Base-by-base conservation (phyloP, 2,329 filamentous ascomycete genomes). In the Diplodia corticola region DNA sequence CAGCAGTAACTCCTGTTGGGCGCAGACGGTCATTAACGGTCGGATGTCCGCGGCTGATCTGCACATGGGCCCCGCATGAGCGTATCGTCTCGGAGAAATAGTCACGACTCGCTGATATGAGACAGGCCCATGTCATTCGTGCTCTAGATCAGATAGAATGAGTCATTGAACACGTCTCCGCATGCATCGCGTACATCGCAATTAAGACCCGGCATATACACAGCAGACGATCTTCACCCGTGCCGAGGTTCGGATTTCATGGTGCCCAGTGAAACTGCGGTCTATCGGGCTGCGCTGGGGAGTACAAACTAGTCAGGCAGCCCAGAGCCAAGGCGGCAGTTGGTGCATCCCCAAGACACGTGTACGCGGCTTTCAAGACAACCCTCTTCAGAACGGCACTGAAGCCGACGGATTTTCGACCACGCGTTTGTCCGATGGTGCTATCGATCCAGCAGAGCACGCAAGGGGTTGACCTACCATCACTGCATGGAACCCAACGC, bases 1-100 rank as follows among this genome's bases (percentile, higher is more conserved):
- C 2, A 86, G 76, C 89, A 89, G 92, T 0, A 89, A 89, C 63
- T 86, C 71, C 37, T 83, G 83, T 15, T 78, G 80, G 1, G 92
- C 77, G 2, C 91, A 73, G 0, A 83, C 78, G 70, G 86, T 82
- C 2, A 87, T 81, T 2, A 88, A 72, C 3, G 91, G 76, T 60
- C 55, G 55, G 40, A 60, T 60, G 46, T 60, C 13, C 24, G 55
- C 33, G 40, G 51, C 35, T 59, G 63, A 65, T 49, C 63, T 53
- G 40, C 63, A 59, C 63, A 59, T 49, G 50, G 51, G 51, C 40
- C 50, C 30, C 20, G 24, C 51, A 65, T 9, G 63, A 64, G 12
- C 12, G 33, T 6, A 53, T 28, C 26, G 48, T 35, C 30, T 63
- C 53, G 40, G 40, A 22, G 15, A 46, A 37, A 10, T 60, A 40